Percentiles rank a stretch among this genome's conserved stretches.
Conservation (phyloP, 345 rosid genomes). For the Adansonia digitata region DNA sequence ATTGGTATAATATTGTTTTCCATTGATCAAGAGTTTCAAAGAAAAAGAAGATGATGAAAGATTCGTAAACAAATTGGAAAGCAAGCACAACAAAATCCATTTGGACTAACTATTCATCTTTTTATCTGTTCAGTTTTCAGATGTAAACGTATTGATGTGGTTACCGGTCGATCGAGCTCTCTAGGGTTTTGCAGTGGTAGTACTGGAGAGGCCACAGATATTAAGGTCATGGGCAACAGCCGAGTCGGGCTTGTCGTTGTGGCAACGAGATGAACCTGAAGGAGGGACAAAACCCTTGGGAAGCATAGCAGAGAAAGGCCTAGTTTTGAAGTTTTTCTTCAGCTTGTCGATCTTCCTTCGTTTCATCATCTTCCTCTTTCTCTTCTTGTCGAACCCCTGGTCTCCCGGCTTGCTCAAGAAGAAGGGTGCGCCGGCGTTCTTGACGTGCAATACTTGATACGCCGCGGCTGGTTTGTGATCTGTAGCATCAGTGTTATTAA, state of each 20-base stretch:
- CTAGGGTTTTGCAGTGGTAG: constrained; percentile 22
- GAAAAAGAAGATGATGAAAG: background rate
- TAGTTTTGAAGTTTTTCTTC: background rate
- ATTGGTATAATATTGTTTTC: background rate
- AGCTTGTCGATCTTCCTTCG: constrained; percentile 5
- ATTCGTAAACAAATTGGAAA: background rate
- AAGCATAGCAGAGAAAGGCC: constrained; percentile 51
- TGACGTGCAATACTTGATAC: constrained; percentile 6
- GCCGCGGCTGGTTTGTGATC: background rate
- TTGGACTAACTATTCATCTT: background rate
- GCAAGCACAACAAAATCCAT: background rate
- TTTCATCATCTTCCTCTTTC: background rate
- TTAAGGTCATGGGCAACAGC: constrained; percentile 11
- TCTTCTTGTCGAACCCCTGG: background rate
- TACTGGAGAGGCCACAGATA: constrained; percentile 36
- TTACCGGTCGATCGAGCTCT: background rate
- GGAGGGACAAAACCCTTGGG: constrained; percentile 63
- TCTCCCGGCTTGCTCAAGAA: constrained; percentile 5
- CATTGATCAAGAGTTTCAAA: background rate
- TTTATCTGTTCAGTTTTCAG: constrained; percentile 3
- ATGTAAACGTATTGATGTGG: background rate
- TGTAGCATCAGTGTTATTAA: background rate
- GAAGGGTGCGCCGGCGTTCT: constrained; percentile 9
- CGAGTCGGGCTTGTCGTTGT: constrained; percentile 38
- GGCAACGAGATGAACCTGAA: constrained; percentile 60